Conservation (phyloP, 192 early-diverging fungal genomes). For the Rhizoclosmatium sp. region DNA sequence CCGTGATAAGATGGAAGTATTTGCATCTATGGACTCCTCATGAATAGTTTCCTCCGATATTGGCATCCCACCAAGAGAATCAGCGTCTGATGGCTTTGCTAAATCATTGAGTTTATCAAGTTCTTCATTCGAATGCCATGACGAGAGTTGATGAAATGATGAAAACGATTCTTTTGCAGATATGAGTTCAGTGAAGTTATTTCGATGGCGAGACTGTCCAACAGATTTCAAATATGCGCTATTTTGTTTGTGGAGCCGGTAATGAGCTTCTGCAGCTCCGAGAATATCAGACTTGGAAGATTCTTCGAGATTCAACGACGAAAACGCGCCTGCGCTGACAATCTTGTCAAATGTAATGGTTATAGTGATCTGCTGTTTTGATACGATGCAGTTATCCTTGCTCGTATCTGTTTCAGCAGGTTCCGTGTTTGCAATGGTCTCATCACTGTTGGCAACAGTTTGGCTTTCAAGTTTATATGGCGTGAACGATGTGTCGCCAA, state of each 20-base stretch:
- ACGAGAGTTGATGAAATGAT: neutral
- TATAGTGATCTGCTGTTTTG: too few species aligned
- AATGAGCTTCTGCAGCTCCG: neutral
- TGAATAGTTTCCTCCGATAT: neutral
- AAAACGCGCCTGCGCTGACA: neutral
- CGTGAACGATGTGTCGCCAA: too few species aligned
- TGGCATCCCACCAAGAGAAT: neutral
- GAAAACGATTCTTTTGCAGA: conserved; percentile 4
- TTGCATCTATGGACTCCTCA: neutral
- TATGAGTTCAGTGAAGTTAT: neutral
- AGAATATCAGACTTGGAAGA: neutral
- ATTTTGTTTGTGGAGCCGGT: neutral
- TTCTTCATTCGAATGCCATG: too few species aligned
- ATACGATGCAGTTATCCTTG: too few species aligned
- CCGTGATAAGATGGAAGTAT: neutral
- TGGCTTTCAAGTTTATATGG: too few species aligned
- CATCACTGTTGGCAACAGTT: too few species aligned
- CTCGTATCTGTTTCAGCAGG: too few species aligned
- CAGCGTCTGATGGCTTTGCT: too few species aligned
- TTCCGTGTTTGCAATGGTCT: too few species aligned
- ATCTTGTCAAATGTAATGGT: neutral
- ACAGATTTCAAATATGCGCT: neutral
- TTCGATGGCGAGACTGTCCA: too few species aligned
- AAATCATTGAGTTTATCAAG: too few species aligned
- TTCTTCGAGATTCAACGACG: neutral